Base-by-base conservation (phyloP, 768 basidiomycete genomes). In the Chalciporus sphaerocephalus region DNA sequence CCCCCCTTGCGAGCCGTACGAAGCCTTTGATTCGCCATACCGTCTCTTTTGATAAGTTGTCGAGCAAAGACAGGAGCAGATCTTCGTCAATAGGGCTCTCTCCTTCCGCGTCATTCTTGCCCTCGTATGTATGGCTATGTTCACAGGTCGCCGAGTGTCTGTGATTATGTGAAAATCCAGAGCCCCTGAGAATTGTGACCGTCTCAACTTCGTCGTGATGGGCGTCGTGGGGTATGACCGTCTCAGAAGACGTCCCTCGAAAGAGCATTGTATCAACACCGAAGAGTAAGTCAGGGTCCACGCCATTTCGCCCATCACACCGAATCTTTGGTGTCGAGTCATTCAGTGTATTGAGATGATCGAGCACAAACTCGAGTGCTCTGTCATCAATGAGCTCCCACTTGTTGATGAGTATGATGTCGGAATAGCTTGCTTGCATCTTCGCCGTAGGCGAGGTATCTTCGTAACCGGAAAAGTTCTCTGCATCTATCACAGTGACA, bases 381-480 rank as follows among this genome's bases (percentile, higher is more conserved):
- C 85, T 79, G 48, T 91, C 90, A 5, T 86, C 76, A 33, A 89
- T 75, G 46, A 86, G 78, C 53, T 95, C 91, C 83, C 87, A 92
- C 74, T 97, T 96, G 55, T 93, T 94, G 43, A 97, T 78, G 22
- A 97, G 71, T 46, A 97, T 80, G 30, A 94, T 74, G 61, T 97
- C 94, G 3, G 93, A 92, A 62, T 95, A 97, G 59, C 86, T 87
- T n/a, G 94, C 89, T 70, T 91, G 85, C 84, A 95, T 92, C 61
- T 81, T 89, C 17, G 93, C 92, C 1, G 93, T 94, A 0, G 89
- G 85, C 6, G 87, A 91, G 0, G 81, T 85, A 60, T 97, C 94
- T 59, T 96, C 93, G 64, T 96, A 96, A 3, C 93, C 93, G 12
- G 70, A 65, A 63, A 97, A 97, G 65, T 95, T 95, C 66, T 91